A percentile compares a stretch with the other conserved stretches of the same genome.
Evolutionary conservation across 441 rosid species (phyloP).

Genomic region (Hura crepitans): DNA sequence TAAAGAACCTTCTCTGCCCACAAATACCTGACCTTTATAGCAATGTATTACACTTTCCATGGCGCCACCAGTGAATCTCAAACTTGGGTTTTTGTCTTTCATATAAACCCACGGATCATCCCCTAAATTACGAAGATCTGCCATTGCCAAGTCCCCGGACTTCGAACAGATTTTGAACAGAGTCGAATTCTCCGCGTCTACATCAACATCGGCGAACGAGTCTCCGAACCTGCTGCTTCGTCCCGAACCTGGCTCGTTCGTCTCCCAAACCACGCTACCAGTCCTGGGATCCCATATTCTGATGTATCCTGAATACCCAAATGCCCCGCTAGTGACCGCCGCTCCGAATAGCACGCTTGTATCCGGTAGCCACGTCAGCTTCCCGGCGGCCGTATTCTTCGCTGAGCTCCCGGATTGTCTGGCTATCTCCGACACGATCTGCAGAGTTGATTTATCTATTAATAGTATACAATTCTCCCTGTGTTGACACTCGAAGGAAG

Average conservation of each 20-base stretch:
- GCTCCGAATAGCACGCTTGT: slow-evolving; percentile 47
- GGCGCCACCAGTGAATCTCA: slow-evolving; percentile 34
- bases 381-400: slow-evolving; percentile 55
- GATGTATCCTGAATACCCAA: slow-evolving; percentile 80
- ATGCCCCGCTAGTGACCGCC: slow-evolving; percentile 55
- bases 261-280: slow-evolving; percentile 67
- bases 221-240: slow-evolving; percentile 88
- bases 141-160: slow-evolving; percentile 84
- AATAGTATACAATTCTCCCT: slow-evolving; percentile 60
- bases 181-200: slow-evolving; percentile 43
- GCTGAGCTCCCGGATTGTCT: slow-evolving; percentile 67
- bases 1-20: slow-evolving; percentile 62
- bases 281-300: slow-evolving; percentile 78
- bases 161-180: slow-evolving; percentile 80
- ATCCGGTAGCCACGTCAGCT: slow-evolving; percentile 59
- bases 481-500: slow-evolving; percentile 73
- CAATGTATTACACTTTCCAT: slow-evolving; percentile 53
- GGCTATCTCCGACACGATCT: slow-evolving; percentile 47
- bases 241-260: slow-evolving; percentile 89
- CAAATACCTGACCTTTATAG: slow-evolving; percentile 67
- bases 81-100: slow-evolving; percentile 55
- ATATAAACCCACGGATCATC: slow-evolving; percentile 90
- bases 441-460: slow-evolving; percentile 74
- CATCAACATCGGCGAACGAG: slow-evolving; percentile 74
- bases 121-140: slow-evolving; percentile 67